Base-by-base conservation (phyloP, 305 asterid genomes). In the Rubia occidens region DNA sequence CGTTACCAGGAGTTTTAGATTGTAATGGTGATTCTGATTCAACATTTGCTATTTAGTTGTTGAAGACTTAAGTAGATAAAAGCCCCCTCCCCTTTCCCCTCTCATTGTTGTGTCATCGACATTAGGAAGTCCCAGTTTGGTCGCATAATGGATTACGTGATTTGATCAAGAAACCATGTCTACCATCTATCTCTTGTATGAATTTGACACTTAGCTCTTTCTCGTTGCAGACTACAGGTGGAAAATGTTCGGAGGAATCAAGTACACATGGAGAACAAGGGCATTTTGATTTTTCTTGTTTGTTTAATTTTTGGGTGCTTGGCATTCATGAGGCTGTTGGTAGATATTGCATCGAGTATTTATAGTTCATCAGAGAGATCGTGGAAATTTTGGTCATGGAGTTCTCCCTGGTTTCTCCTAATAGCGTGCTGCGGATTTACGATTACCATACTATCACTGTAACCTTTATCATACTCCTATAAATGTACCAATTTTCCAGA, bases 251-350 rank as follows among this genome's bases (percentile, higher is more conserved):
- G 74, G 75, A 83, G 68, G 74, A 82, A 88, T 72, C 95, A 88
- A 69, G 76, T 78, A 66, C 91, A 89, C 78, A 71, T 88, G 86
- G 98, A 92, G 87, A 87, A 85, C 64, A 90, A 92, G 78, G 96
- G 97, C 47, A 79, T 88, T 64, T 74, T 85, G 64, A 82, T 89
- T 53, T 88, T 87, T 83, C 80, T 92, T 74, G 73, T 85, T 55
- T 83, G 91, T 72, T 81, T 82, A 76, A 77, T 35, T 54, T 88
- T 89, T 69, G 91, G 89, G 68, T 69, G 82, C 60, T 60, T 85
- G 66, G 93, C 85, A 42, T 56, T 88, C 15, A 54, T 80, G 68
- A 79, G 84, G 80, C 74, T 84, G 29, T 78, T 81, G 47, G 79
- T 82, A 70, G 90, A 85, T 68, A 68, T 79, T 74, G 72, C 71